Conservation (phyloP, 352 stramenopile species). For the Elongisporangium anandrum region DNA sequence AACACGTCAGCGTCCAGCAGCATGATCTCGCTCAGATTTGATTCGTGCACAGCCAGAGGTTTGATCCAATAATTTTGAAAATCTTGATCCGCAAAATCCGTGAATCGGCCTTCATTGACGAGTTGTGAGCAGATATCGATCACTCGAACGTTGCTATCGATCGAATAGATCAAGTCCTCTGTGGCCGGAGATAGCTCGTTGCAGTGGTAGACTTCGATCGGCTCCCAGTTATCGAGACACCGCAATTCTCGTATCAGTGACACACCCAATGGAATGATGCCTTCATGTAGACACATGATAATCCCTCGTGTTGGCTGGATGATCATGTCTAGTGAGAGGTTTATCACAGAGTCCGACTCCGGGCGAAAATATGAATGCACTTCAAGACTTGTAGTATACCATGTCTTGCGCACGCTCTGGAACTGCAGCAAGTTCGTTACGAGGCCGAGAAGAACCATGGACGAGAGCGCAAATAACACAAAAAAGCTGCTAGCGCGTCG, state of each 20-base stretch:
- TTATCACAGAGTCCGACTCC: no score
- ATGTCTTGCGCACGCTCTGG: no score
- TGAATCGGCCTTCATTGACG: slow-evolving; percentile 7
- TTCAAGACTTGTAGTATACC: no score
- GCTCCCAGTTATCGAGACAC: slow-evolving; percentile 27
- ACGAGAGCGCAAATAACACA: no score
- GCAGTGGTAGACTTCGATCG: slow-evolving; percentile 34
- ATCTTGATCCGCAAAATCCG: slow-evolving; percentile 1
- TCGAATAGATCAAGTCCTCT: slow-evolving; percentile 11
- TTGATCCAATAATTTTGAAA: slow-evolving; percentile 44
- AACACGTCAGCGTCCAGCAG: slow-evolving; percentile 54
- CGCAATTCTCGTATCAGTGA: slow-evolving; percentile 35
- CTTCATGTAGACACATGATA: slow-evolving; percentile 29
- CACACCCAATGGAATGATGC: slow-evolving; percentile 25
- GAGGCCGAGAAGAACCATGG: no score
- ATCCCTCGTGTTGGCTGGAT: slow-evolving; percentile 7
- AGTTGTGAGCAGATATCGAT: slow-evolving; percentile 36
- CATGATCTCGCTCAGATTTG: slow-evolving; percentile 25
- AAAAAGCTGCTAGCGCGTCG: no score
- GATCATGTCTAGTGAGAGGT: no score
- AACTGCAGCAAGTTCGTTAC: no score
- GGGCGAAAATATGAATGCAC: no score
- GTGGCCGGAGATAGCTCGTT: slow-evolving; percentile 17
- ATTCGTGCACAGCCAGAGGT: slow-evolving; percentile 33
- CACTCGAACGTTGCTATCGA: slow-evolving; percentile 23